phyloP scores from a whole-genome alignment of 352 stramenopile genomes.

The Phytophthora capsici region DNA sequence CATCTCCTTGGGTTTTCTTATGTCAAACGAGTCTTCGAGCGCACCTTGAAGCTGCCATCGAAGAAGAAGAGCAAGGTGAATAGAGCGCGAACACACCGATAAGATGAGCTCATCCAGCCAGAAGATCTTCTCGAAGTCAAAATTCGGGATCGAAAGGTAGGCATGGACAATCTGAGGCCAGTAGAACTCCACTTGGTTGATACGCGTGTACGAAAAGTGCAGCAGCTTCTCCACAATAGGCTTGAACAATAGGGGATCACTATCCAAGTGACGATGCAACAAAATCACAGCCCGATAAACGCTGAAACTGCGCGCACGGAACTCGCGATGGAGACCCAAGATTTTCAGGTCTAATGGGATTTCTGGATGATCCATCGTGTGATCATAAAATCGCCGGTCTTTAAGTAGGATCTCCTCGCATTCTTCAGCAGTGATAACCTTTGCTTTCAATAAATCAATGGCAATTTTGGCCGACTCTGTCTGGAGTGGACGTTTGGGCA shows the following conservation, averaged over 20 bases:
- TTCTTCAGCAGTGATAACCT: slow-evolving; percentile 86
- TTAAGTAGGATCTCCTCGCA: slow-evolving; percentile 87
- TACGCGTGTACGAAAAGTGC: slow-evolving; percentile 88
- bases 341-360: slow-evolving; percentile 88
- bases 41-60: slow-evolving; percentile 89
- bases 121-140: slow-evolving; percentile 92
- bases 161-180: slow-evolving; percentile 92
- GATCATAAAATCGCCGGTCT: slow-evolving; percentile 84
- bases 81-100: slow-evolving; percentile 89
- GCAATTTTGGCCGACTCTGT: slow-evolving; percentile 86
- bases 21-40: slow-evolving; percentile 85
- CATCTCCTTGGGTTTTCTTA: slow-evolving; percentile 79
- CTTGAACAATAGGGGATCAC: slow-evolving; percentile 87
- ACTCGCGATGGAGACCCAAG: slow-evolving; percentile 86
- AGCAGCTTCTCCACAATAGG: slow-evolving; percentile 85
- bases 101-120: slow-evolving; percentile 89
- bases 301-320: slow-evolving; percentile 78
- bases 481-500: slow-evolving; percentile 84
- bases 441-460: slow-evolving; percentile 86
- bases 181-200: slow-evolving; percentile 93
- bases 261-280: slow-evolving; percentile 86
- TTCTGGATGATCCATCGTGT: slow-evolving; percentile 86
- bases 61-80: slow-evolving; percentile 84
- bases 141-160: slow-evolving; percentile 88
- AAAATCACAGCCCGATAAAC: slow-evolving; percentile 88